phyloP scores from a whole-genome alignment of 345 rosid genomes.

The Mercurialis annua region DNA sequence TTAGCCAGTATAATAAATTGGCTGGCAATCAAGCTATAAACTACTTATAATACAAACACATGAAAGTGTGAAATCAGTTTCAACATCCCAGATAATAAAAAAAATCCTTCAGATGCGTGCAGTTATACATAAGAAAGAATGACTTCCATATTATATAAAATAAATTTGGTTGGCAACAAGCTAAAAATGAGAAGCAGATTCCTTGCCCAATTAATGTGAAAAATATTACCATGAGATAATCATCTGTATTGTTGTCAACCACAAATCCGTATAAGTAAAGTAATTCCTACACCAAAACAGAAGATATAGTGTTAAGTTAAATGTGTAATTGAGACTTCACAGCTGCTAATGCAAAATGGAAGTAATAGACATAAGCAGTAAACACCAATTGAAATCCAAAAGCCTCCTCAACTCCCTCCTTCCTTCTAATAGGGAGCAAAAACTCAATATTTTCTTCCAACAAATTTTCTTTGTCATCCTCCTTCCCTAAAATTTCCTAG shows the following conservation, averaged over 20 bases:
- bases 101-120: background rate
- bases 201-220: slow-evolving; percentile 3
- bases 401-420: too few species aligned
- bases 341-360: slow-evolving; percentile 5
- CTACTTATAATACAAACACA: background rate
- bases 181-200: slow-evolving; percentile 7
- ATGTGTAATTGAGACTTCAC: background rate
- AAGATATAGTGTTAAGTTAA: slow-evolving; percentile 6
- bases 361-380: background rate
- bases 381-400: background rate
- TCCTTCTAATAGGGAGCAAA: too few species aligned
- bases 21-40: background rate
- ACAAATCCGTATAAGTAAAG: slow-evolving; percentile 92
- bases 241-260: slow-evolving; percentile 80
- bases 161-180: background rate
- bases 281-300: slow-evolving; percentile 56
- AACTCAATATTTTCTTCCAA: too few species aligned
- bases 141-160: background rate
- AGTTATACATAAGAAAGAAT: background rate
- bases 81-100: background rate
- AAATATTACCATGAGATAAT: slow-evolving; percentile 76
- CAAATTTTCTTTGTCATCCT: too few species aligned
- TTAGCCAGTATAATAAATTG: background rate
- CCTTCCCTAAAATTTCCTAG: too few species aligned
- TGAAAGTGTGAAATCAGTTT: background rate